Conservation (phyloP, 2,329 filamentous ascomycete species). For the Pestalotiopsis sp. region DNA sequence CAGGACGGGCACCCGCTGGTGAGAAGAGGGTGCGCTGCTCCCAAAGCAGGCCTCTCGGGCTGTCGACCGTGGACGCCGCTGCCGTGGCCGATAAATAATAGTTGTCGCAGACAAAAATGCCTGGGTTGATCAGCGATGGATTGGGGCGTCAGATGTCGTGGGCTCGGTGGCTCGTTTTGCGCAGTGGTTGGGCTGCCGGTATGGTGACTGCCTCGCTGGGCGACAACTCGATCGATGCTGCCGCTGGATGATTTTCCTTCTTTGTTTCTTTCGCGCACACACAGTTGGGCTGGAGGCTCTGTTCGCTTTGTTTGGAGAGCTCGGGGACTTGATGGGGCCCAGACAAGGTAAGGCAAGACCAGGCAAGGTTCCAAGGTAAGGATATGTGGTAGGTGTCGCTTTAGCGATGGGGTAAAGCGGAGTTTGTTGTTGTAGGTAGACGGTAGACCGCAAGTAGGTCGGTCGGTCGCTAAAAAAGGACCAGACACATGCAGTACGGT, state of each 20-base stretch:
- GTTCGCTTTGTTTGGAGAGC: constrained; percentile 1
- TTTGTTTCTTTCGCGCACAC: neutral
- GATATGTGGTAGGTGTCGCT: neutral
- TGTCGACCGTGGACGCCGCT: neutral
- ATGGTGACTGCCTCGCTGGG: neutral
- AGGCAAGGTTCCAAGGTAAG: neutral
- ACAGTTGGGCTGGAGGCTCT: neutral
- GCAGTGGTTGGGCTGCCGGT: neutral
- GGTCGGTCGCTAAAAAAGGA: neutral
- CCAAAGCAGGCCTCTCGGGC: neutral
- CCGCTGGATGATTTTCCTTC: constrained; percentile 6
- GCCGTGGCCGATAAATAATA: neutral
- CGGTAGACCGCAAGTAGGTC: neutral
- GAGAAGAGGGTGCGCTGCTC: neutral
- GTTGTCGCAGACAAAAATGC: neutral
- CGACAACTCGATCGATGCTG: neutral
- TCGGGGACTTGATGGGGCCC: constrained; percentile 3
- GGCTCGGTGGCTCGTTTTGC: neutral
- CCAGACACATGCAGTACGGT: neutral
- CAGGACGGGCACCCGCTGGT: neutral
- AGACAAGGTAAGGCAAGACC: neutral
- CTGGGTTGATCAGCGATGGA: neutral
- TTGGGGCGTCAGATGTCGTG: neutral
- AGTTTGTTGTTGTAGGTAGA: neutral
- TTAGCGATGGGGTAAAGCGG: constrained; percentile 1